Conservation (phyloP, 495 filamentous ascomycete genomes). For the Cudoniella acicularis region DNA sequence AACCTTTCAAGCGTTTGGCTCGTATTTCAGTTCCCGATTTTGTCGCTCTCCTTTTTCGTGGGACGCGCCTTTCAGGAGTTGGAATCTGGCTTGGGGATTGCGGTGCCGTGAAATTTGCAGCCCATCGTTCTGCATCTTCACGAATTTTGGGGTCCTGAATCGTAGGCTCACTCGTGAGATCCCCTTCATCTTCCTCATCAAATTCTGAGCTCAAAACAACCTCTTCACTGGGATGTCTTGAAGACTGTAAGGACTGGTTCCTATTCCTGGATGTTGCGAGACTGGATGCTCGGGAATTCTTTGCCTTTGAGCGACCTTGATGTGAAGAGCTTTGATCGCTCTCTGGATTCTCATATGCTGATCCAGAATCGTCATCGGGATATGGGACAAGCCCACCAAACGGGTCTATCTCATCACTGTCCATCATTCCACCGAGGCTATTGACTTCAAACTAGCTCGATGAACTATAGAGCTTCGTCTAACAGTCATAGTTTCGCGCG, state of each 20-base stretch:
- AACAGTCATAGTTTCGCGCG: constrained; percentile 8
- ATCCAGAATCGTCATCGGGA: constrained; percentile 21
- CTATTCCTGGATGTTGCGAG: background rate
- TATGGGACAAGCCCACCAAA: constrained; percentile 6
- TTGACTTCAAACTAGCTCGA: constrained; percentile 8
- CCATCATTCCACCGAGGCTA: constrained; percentile 14
- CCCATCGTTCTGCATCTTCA: constrained; percentile 13
- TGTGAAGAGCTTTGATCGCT: constrained; percentile 7
- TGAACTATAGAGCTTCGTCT: background rate
- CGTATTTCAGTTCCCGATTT: constrained; percentile 7
- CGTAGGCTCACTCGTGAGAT: background rate
- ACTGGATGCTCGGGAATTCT: background rate
- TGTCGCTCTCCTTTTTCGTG: constrained; percentile 6
- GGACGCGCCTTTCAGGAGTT: constrained; percentile 5
- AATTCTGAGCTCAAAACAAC: background rate
- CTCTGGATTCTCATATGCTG: constrained; percentile 20
- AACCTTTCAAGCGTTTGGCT: constrained; percentile 25
- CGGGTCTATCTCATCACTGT: constrained; percentile 18
- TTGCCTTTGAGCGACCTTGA: background rate
- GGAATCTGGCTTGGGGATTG: constrained; percentile 11
- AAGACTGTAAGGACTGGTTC: too few species aligned
- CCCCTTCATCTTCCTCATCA: background rate
- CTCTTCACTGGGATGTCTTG: too few species aligned
- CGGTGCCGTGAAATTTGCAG: constrained; percentile 17
- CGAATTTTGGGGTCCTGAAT: background rate